Percentiles rank a stretch among this genome's conserved stretches.
Conservation (phyloP, 176 grass and related monocot genomes). For the Hyparrhenia diplandra region DNA sequence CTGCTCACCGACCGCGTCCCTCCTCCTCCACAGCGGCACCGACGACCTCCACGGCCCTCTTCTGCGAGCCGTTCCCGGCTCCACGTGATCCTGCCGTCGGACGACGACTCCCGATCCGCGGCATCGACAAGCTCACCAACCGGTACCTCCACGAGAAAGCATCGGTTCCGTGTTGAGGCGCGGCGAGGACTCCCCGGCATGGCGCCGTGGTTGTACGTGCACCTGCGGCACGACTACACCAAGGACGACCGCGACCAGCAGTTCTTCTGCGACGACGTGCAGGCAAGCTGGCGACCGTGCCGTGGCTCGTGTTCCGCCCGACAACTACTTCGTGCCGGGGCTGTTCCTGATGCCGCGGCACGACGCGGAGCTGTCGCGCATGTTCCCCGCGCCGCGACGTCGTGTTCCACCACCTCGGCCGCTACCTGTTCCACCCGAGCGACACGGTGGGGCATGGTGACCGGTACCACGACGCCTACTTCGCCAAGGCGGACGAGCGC, state of each 20-base stretch:
- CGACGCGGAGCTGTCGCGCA: too few species aligned
- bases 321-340: too few species aligned
- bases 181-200: neutral
- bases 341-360: too few species aligned
- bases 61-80: constrained; percentile 67
- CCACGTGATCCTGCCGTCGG: constrained; percentile 40
- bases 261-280: constrained; percentile 60
- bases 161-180: constrained; percentile 19
- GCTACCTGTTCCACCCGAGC: too few species aligned
- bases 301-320: constrained; percentile 57
- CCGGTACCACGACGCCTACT: constrained; percentile 34
- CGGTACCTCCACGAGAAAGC: constrained; percentile 3
- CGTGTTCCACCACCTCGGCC: too few species aligned
- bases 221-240: constrained; percentile 40
- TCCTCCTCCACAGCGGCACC: constrained; percentile 30
- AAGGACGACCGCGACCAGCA: neutral
- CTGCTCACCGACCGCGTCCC: constrained; percentile 49
- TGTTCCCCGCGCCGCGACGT: too few species aligned
- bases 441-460: constrained; percentile 55
- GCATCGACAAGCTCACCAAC: neutral
- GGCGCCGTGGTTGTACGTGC: constrained; percentile 43
- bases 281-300: constrained; percentile 22
- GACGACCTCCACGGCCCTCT: constrained; percentile 34
- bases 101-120: constrained; percentile 28
- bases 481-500: constrained; percentile 34